Conservation (phyloP, 1,139 yeast genomes). For the Zygoascus hellenicus region DNA sequence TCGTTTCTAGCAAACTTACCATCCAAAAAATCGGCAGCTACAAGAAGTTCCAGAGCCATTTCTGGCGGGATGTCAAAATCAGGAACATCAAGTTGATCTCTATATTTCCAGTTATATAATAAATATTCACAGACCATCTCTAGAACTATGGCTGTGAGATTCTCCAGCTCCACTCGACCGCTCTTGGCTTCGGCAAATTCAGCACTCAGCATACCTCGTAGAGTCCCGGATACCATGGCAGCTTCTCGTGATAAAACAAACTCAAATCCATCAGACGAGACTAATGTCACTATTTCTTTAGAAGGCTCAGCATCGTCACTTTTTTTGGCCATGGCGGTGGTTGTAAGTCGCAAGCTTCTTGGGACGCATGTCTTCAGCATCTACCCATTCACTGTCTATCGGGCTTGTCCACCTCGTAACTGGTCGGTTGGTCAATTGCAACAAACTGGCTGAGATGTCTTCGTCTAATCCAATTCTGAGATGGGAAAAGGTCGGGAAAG, state of each 20-base stretch:
- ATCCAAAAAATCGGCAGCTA: conserved; percentile 87
- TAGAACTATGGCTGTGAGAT: conserved; percentile 67
- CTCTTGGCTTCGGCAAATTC: conserved; percentile 47
- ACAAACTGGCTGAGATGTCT: conserved; percentile 12
- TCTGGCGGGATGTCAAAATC: conserved; percentile 91
- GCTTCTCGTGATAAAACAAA: conserved; percentile 67
- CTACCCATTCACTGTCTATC: too few species aligned
- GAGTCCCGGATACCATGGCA: conserved; percentile 77
- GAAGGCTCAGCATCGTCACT: neutral
- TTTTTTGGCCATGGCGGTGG: neutral
- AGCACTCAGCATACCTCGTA: conserved; percentile 57
- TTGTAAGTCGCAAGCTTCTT: too few species aligned
- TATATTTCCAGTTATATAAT: conserved; percentile 67
- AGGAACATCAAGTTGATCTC: conserved; percentile 60
- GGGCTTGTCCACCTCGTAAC: too few species aligned
- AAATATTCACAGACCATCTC: conserved; percentile 83
- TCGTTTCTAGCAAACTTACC: conserved; percentile 30
- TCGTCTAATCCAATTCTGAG: conserved; percentile 24
- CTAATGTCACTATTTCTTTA: conserved; percentile 47
- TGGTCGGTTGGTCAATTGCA: too few species aligned
- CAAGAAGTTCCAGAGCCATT: conserved; percentile 81
- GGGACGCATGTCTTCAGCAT: too few species aligned
- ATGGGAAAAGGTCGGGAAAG: conserved; percentile 36
- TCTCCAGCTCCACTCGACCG: conserved; percentile 45
- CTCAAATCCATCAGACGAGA: conserved; percentile 68